Percentiles rank a stretch among this genome's conserved stretches.
phyloP scores from a whole-genome alignment of 2,329 filamentous ascomycete genomes.

The Aureobasidium leucospermi region DNA sequence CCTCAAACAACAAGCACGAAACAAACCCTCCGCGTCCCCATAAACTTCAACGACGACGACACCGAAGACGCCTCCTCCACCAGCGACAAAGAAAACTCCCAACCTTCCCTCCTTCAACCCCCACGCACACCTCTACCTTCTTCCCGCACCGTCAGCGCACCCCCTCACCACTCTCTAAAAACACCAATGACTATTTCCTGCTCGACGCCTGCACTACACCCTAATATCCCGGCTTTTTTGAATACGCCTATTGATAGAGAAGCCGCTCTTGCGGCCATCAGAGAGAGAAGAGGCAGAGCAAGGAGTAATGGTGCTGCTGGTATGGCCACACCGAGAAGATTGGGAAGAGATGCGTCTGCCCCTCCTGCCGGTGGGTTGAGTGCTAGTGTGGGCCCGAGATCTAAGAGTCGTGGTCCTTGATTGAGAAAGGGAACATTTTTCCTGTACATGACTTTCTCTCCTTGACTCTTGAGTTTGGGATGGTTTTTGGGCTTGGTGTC shows the following conservation, averaged over 20 bases:
- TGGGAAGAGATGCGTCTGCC: slow-evolving; percentile 4
- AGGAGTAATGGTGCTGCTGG: slow-evolving; percentile 39
- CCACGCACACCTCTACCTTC: slow-evolving; percentile 23
- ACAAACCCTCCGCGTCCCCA: slow-evolving; percentile 14
- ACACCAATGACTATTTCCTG: slow-evolving; percentile 13
- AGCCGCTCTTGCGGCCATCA: slow-evolving; percentile 67
- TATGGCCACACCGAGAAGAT: background rate
- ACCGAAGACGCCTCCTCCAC: slow-evolving; percentile 13
- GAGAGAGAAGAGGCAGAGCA: slow-evolving; percentile 63
- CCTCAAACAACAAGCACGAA: background rate
- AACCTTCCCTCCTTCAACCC: background rate
- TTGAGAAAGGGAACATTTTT: background rate
- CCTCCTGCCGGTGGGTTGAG: background rate
- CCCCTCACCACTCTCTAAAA: slow-evolving; percentile 23
- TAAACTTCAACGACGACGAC: slow-evolving; percentile 17
- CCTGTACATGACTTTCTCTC: background rate
- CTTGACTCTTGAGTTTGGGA: background rate
- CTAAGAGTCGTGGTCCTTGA: slow-evolving; percentile 5
- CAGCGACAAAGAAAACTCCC: slow-evolving; percentile 17
- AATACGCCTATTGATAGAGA: slow-evolving; percentile 48
- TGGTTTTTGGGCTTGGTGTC: background rate
- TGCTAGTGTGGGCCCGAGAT: background rate
- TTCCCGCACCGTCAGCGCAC: slow-evolving; percentile 21
- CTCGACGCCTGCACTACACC: slow-evolving; percentile 22
- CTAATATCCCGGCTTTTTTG: slow-evolving; percentile 26